A percentile compares a stretch with the other conserved stretches of the same genome.
These are phyloP conservation scores for Panicum virgatum DNA, from an alignment of 202 grass and related monocot species.

Conservation along the genomic window DNA sequence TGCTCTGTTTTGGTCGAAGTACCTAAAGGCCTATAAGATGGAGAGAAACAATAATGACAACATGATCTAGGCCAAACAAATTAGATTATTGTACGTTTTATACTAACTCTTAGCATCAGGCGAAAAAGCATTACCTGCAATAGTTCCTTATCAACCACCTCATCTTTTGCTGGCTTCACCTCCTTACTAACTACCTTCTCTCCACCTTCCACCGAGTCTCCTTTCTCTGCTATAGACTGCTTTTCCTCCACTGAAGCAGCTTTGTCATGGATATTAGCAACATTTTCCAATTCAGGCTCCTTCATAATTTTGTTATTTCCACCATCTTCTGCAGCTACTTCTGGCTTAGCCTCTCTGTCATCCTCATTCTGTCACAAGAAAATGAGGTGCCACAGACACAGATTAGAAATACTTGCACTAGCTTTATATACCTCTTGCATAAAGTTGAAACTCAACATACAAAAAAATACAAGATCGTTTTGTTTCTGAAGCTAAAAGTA, in stretches of 20 bases:
- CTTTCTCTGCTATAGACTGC: constrained; percentile 39
- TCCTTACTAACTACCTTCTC: constrained; percentile 47
- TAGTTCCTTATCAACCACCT: constrained; percentile 80
- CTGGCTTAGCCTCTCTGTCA: constrained; percentile 38
- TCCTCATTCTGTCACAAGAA: constrained; percentile 51
- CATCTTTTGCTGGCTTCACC: constrained; percentile 51
- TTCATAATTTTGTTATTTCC: constrained; percentile 39
- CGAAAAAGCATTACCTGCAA: constrained; percentile 60
- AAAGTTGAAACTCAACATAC: constrained; percentile 2
- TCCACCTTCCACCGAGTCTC: constrained; percentile 35
- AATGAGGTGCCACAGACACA: constrained; percentile 7
- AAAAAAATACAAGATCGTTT: background rate
- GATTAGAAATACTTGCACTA: constrained; percentile 22
- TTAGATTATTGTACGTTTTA: background rate
- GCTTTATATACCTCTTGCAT: background rate
- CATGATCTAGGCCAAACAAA: background rate
- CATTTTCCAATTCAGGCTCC: constrained; percentile 38
- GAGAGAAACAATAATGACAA: constrained; percentile 19
- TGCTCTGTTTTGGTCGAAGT: constrained; percentile 80
- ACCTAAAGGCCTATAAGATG: constrained; percentile 87
- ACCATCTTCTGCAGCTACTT: constrained; percentile 34
- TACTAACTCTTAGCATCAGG: background rate
- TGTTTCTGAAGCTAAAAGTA: background rate
- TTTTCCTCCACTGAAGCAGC: constrained; percentile 29
- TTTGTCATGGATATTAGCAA: constrained; percentile 34